Evolutionary conservation across 352 stramenopile species (phyloP), one percentile per base, ranked within the genome.

Genomic region (Phytophthora ramorum): DNA sequence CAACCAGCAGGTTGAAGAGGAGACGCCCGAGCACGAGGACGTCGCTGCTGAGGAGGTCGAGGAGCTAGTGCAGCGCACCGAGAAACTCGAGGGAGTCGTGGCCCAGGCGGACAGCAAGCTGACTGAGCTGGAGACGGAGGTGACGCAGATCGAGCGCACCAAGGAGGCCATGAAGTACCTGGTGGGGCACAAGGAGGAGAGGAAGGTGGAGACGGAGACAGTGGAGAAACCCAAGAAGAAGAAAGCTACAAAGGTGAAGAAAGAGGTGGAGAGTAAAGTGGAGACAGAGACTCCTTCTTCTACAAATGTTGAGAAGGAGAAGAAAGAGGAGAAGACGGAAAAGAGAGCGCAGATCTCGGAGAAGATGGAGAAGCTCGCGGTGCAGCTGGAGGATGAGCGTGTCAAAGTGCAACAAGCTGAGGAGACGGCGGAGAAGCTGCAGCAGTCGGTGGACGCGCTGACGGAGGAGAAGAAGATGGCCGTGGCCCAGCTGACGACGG

Each of bases 71-170:
- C 19, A 70, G 44, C 41, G 55, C n/a, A 50, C 71, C 4, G 12
- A 22, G 7, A 49, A 50, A 12, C 51, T 73, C 3, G 60, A 71
- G 17, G 41, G 41, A 13, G 45, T 59, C 26, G 58, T 69, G 14
- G 41, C 63, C 26, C 62, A 79, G 48, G 64, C 78, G 34, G 54
- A 71, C 28, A 45, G 62, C 34, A 69, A 72, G 30, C 22, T 82
- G 22, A 47, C 67, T 43, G 67, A 52, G 24, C 30, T 88, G 5
- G 76, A 85, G 62, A 69, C 45, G 17, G 54, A 79, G 17, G 61
- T 83, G 40, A 48, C 50, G 44, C 75, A 80, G 52, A 63, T 82
- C 1, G 62, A 76, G 46, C 75, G 63, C 49, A 83, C 74, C 0
- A 79, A 82, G 43, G 58, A 75, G 24, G 67, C 75, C 17, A 53